A percentile compares a stretch with the other conserved stretches of the same genome.
Evolutionary conservation across 164 flowering plant genomes (phyloP).

Genomic region (Vitis cinerea): DNA sequence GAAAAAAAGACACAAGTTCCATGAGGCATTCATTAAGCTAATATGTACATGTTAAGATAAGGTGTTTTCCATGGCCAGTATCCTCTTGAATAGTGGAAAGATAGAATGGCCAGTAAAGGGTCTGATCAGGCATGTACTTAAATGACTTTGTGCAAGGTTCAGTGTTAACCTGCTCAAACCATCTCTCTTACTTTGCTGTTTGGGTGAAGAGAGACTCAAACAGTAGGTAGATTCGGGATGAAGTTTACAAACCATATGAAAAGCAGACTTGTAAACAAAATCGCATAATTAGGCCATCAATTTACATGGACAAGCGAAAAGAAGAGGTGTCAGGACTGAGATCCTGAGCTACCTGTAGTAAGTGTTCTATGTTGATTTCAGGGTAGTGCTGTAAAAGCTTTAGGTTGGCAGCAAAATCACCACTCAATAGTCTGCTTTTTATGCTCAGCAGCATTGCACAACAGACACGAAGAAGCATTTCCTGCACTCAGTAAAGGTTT

Average conservation of each 20-base stretch:
- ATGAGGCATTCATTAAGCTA: no score
- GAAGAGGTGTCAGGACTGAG: constrained; percentile 38
- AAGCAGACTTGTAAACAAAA: constrained; percentile 1
- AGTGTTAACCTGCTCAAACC: no score
- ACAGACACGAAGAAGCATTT: constrained; percentile 66
- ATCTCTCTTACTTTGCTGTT: neutral
- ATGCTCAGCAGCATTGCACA: constrained; percentile 69
- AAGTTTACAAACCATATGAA: neutral
- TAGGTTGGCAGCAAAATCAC: constrained; percentile 61
- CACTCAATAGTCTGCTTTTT: constrained; percentile 47
- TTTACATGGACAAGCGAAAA: constrained; percentile 28
- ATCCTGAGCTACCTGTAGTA: constrained; percentile 57
- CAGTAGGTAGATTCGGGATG: neutral
- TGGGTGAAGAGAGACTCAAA: neutral
- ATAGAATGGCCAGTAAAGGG: no score
- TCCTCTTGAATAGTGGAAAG: no score
- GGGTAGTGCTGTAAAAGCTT: constrained; percentile 73
- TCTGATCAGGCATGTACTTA: no score
- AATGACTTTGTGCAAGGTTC: no score
- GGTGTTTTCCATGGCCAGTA: no score
- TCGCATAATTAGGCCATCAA: neutral
- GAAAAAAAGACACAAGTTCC: no score
- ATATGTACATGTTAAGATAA: no score
- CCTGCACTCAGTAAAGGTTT: constrained; percentile 31
- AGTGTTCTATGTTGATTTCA: constrained; percentile 48